Conservation (phyloP, 2,329 filamentous ascomycete species). For the Sporothrix pseudoabietina region DNA sequence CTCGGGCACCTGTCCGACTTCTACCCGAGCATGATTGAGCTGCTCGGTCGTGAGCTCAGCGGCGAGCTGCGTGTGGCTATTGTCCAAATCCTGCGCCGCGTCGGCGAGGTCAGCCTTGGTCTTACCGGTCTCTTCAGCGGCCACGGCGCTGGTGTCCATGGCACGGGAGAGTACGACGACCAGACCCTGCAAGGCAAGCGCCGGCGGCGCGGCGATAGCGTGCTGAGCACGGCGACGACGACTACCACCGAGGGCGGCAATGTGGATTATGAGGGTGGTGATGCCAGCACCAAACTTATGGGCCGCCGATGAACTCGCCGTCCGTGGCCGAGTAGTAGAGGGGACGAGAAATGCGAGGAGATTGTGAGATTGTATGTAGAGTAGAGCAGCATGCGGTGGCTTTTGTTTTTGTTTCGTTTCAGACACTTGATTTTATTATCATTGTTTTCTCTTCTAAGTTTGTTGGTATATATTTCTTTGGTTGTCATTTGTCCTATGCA, state of each 20-base stretch:
- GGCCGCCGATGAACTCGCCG: slow-evolving; percentile 35
- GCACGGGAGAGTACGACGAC: slow-evolving; percentile 27
- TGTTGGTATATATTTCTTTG: slow-evolving; percentile 20
- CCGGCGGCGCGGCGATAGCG: slow-evolving; percentile 33
- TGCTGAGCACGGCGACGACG: slow-evolving; percentile 33
- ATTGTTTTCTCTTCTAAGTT: neutral
- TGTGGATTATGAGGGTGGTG: slow-evolving; percentile 37
- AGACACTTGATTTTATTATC: neutral
- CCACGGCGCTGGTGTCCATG: neutral
- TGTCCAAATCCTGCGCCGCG: slow-evolving; percentile 73
- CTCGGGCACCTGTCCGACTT: slow-evolving; percentile 77
- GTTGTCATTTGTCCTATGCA: neutral
- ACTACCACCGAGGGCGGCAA: slow-evolving; percentile 25
- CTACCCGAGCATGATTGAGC: slow-evolving; percentile 80
- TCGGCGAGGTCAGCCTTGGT: slow-evolving; percentile 75
- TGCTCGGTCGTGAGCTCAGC: slow-evolving; percentile 80
- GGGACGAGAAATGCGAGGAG: neutral
- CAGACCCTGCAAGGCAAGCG: neutral
- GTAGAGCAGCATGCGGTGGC: neutral
- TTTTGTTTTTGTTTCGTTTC: slow-evolving; percentile 1
- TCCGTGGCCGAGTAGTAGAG: neutral
- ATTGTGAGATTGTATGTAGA: neutral
- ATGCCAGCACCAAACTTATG: slow-evolving; percentile 38
- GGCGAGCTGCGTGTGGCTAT: slow-evolving; percentile 76
- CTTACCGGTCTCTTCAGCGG: slow-evolving; percentile 50